Evolutionary conservation across 345 rosid genomes (phyloP), one percentile per base, ranked within the genome.

Genomic region (Dovyalis caffra): DNA sequence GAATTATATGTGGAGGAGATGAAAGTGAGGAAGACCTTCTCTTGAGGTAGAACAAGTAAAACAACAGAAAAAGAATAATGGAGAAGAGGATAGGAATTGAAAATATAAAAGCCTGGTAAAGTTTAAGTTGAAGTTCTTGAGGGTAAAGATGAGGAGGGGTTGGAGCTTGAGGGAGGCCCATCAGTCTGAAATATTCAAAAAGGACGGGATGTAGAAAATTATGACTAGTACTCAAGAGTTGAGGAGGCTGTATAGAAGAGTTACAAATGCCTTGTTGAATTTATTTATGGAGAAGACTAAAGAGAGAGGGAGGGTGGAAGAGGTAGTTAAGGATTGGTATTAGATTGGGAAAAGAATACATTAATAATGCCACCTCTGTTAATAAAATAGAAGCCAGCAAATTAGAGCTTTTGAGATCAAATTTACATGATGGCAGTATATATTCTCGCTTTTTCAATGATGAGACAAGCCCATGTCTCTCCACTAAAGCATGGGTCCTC

Each of bases 91-190:
- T 86, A 4, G 99, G 99, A 74, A 95, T 92, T 63, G 99, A 95
- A 82, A 95, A 95, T 70, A 95, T 95, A 87, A 95, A 95, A 68
- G 97, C 98, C 77, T 92, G 98, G 77, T 92, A 95, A 40, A 95
- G 94, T 78, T 91, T 95, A 10, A 95, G 92, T 81, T 95, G 98
- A 79, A 95, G 81, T 43, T 87, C 96, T 82, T 89, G 92, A 69
- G 96, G 90, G 74, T 95, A 95, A 28, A 87, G 85, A 79, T 91
- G 97, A 70, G 97, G 82, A 63, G 92, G 66, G 66, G 75, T 49
- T 76, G 91, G 90, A 72, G 88, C 66, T 73, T 84, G 88, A 83
- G 92, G 88, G 78, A 83, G 64, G 79, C 88, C 93, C 97, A 92
- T 95, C 65, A 60, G 66, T 82, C 34, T 31, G 25, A 10, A 12